Evolutionary conservation across 306 rosid genomes (phyloP), one percentile per base, ranked within the genome.

Genomic region (Glycine latifolia): DNA sequence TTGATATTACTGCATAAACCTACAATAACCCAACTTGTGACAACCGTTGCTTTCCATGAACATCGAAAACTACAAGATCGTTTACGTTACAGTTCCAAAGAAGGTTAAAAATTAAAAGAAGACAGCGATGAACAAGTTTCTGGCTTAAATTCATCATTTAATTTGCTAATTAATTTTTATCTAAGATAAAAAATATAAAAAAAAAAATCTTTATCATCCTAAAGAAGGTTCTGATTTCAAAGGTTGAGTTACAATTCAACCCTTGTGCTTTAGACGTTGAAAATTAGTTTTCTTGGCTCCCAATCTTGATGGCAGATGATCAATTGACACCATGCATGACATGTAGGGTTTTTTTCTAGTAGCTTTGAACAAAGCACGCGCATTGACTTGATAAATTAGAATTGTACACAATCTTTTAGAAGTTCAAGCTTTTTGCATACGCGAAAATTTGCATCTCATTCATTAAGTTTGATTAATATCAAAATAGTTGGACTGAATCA

Each of bases 361-460:
- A 14, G 13, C 59, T 13, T 69, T 31, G 14, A 41, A 26, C 17
- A n/a, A 70, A 69, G 11, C 26, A 1, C 46, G 16, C 50, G 16
- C 50, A n/a, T 79, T 79, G 77, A 56, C 59, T 56, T 69, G 61
- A 58, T 79, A 58, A 69, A 79, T 70, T 60, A 69, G 68, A 58
- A 53, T 20, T 20, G 39, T 35, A 3, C 4, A 35, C 39, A 35
- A 35, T 35, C 39, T 35, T 35, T 35, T 35, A 35, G 39, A 44
- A 67, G 35, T 68, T 79, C 8, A 26, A 44, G 50, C 76, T 31
- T 10, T 60, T 79, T 70, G 39, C 3, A 35, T 43, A 13, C 31
- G 47, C 20, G 70, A n/a, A n/a, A 44, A 0, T 31, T 47, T 54
- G 4, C 10, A 54, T 7, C 50, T 58, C 43, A 46, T 46, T 59